Conservation (phyloP, 805 yeast genomes). For the Barnettozyma vustinii region DNA sequence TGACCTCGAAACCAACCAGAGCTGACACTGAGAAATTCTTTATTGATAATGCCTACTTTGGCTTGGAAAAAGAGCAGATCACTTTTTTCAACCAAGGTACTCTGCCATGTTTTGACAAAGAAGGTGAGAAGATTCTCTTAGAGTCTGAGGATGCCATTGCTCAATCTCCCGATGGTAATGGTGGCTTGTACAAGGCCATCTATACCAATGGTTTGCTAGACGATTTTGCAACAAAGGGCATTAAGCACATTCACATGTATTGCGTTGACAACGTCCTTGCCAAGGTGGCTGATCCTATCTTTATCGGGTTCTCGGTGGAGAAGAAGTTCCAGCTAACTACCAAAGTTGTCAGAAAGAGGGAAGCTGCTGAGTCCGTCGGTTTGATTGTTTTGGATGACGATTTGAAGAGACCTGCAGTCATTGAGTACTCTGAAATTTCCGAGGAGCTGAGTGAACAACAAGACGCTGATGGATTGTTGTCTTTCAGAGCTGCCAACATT, state of each 20-base stretch:
- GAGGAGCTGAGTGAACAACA: conserved; percentile 61
- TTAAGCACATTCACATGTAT: conserved; percentile 91
- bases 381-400: conserved; percentile 68
- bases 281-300: conserved; percentile 85
- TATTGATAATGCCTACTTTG: conserved; percentile 57
- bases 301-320: conserved; percentile 73
- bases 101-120: conserved; percentile 75
- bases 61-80: conserved; percentile 55
- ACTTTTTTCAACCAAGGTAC: conserved; percentile 92
- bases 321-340: conserved; percentile 75
- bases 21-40: conserved; percentile 70
- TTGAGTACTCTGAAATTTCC: conserved; percentile 91
- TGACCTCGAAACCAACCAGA: conserved; percentile 92
- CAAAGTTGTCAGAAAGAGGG: conserved; percentile 90
- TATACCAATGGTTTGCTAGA: conserved; percentile 54
- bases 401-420: conserved; percentile 68
- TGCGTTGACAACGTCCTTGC: conserved; percentile 95
- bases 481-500: conserved; percentile 90
- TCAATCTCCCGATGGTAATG: conserved; percentile 96
- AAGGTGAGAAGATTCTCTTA: conserved; percentile 67
- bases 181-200: conserved; percentile 89
- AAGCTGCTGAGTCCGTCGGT: conserved; percentile 86
- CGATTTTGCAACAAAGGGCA: conserved; percentile 62
- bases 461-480: conserved; percentile 56
- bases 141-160: conserved; percentile 51